Evolutionary conservation across 257 asterid genomes (phyloP).

Genomic region (Phtheirospermum japonicum): DNA sequence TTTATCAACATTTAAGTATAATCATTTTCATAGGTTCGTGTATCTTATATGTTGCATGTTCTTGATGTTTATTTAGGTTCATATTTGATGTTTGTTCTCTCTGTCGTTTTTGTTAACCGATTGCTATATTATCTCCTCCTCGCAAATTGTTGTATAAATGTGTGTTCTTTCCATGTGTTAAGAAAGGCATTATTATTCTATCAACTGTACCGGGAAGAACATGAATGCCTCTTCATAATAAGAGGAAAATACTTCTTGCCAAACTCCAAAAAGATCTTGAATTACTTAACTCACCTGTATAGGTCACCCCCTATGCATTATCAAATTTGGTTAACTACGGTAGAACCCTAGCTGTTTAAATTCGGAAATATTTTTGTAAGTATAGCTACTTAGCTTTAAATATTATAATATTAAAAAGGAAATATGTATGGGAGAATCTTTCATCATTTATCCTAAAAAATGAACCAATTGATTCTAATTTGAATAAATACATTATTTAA

Average conservation of each 20-base stretch:
- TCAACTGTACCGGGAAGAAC: not conserved
- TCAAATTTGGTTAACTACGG: constrained; percentile 1
- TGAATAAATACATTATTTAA: not conserved
- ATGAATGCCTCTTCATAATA: not conserved
- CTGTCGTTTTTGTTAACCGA: too few relatives aligned
- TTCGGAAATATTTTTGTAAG: too few relatives aligned
- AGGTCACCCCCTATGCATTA: constrained; percentile 1
- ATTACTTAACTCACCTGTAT: not conserved
- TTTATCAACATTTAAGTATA: too few relatives aligned
- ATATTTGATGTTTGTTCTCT: too few relatives aligned
- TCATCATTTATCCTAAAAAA: constrained; percentile 9
- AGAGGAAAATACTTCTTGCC: not conserved
- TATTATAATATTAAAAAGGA: not conserved
- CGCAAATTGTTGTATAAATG: too few relatives aligned
- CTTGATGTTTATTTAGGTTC: too few relatives aligned
- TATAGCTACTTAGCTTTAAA: too few relatives aligned
- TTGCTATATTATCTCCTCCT: too few relatives aligned
- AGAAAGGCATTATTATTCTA: not conserved
- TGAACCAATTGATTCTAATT: not conserved
- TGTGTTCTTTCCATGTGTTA: too few relatives aligned
- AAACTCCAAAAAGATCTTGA: constrained; percentile 5
- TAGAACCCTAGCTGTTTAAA: not conserved
- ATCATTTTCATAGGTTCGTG: too few relatives aligned
- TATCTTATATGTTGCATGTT: too few relatives aligned
- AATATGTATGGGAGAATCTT: too few relatives aligned